Percentiles rank a stretch among this genome's conserved stretches.
Conservation (phyloP, 768 basidiomycete genomes). For the Pulveroboletus frians region DNA sequence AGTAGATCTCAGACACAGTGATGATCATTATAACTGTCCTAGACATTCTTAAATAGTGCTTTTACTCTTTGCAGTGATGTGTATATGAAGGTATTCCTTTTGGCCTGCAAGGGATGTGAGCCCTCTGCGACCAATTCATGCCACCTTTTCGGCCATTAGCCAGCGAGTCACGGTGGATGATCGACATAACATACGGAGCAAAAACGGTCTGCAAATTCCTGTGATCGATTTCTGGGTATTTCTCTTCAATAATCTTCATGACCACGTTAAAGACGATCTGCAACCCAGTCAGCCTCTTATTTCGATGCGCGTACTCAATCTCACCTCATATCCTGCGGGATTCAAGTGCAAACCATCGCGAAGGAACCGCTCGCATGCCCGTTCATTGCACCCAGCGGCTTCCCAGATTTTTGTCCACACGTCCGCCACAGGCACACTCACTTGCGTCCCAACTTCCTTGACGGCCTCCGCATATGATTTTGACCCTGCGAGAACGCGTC, state of each 20-base stretch:
- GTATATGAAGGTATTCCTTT: slow-evolving; percentile 13
- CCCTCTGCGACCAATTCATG: slow-evolving; percentile 15
- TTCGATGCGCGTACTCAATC: slow-evolving; percentile 18
- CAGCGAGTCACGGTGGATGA: background rate
- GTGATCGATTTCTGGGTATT: slow-evolving; percentile 66
- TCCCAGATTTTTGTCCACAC: slow-evolving; percentile 71
- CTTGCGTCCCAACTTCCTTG: slow-evolving; percentile 41
- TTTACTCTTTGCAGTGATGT: background rate
- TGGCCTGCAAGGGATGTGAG: slow-evolving; percentile 10
- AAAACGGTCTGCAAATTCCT: slow-evolving; percentile 57
- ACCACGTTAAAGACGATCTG: slow-evolving; percentile 67
- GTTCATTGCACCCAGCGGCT: slow-evolving; percentile 60
- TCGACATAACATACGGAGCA: slow-evolving; percentile 50
- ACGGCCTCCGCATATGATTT: slow-evolving; percentile 68
- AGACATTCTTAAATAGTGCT: too few species aligned
- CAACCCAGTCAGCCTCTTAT: background rate
- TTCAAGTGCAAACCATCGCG: slow-evolving; percentile 81
- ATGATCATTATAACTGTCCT: too few species aligned
- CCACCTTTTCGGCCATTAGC: slow-evolving; percentile 19
- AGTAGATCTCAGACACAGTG: too few species aligned
- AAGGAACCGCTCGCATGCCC: slow-evolving; percentile 46
- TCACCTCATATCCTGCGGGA: slow-evolving; percentile 63
- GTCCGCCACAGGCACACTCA: slow-evolving; percentile 54
- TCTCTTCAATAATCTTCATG: slow-evolving; percentile 47
- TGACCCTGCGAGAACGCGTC: slow-evolving; percentile 56